Conservation (phyloP, 1,284 basidiomycete genomes). For the Apiotrichum gamsii region DNA sequence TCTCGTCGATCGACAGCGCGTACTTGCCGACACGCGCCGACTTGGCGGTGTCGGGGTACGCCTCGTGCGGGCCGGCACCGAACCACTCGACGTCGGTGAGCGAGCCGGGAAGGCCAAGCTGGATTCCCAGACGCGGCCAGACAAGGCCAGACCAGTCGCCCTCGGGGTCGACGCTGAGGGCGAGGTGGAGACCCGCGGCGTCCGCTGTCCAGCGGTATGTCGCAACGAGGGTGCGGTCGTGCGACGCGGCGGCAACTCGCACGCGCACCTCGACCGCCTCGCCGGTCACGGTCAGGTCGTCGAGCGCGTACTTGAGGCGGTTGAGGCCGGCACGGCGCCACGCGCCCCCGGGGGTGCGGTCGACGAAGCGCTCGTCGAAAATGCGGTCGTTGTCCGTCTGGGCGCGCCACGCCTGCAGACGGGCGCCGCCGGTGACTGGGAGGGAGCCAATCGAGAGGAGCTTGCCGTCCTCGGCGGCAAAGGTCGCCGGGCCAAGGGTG, state of each 20-base stretch:
- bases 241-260: slow-evolving; percentile 9
- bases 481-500: slow-evolving; percentile 15
- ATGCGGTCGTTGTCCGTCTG: slow-evolving; percentile 23
- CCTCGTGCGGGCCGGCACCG: slow-evolving; percentile 17
- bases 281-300: slow-evolving; percentile 5
- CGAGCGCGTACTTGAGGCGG: slow-evolving; percentile 12
- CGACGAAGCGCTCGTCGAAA: neutral
- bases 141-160: slow-evolving; percentile 13
- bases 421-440: neutral
- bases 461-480: slow-evolving; percentile 11
- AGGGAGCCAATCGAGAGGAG: slow-evolving; percentile 7
- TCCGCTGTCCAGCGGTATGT: slow-evolving; percentile 11
- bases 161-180: slow-evolving; percentile 6
- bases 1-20: slow-evolving; percentile 11
- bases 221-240: slow-evolving; percentile 5
- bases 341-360: too few relatives aligned
- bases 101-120: slow-evolving; percentile 6
- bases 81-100: slow-evolving; percentile 9
- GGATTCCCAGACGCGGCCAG: slow-evolving; percentile 16
- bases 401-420: slow-evolving; percentile 21
- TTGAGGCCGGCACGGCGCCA: slow-evolving; percentile 14
- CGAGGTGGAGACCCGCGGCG: neutral
- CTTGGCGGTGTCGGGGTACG: slow-evolving; percentile 13
- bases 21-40: slow-evolving; percentile 9
- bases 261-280: slow-evolving; percentile 6